phyloP scores from a whole-genome alignment of 495 filamentous ascomycete species.

The Cairneyella variabilis region DNA sequence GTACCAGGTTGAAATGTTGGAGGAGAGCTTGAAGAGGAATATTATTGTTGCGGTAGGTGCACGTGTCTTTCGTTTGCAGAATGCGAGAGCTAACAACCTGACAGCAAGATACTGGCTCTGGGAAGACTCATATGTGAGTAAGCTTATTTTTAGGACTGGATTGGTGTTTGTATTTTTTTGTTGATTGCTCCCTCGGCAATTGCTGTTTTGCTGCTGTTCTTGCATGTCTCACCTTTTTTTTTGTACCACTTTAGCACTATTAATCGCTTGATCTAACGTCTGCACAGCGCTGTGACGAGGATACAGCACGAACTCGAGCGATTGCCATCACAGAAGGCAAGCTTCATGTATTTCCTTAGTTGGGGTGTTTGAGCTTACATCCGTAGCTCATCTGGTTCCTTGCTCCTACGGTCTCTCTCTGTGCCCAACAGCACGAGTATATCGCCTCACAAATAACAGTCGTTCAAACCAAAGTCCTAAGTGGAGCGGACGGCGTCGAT shows the following conservation, averaged over 20 bases:
- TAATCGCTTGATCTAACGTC: too few species aligned
- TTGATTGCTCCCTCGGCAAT: conserved; percentile 2
- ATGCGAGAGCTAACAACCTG: not conserved
- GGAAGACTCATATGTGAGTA: conserved; percentile 85
- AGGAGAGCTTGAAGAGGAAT: conserved; percentile 72
- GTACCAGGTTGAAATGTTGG: conserved; percentile 91
- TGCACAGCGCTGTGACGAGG: conserved; percentile 72
- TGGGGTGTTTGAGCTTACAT: too few species aligned
- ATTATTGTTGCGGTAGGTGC: conserved; percentile 75
- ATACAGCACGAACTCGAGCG: conserved; percentile 73
- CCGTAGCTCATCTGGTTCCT: conserved; percentile 80
- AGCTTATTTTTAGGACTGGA: conserved; percentile 10
- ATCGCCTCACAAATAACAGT: conserved; percentile 59
- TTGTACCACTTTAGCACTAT: too few species aligned
- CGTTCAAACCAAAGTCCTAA: conserved; percentile 60
- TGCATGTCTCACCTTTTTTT: not conserved
- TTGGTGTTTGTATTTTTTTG: not conserved
- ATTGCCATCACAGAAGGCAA: conserved; percentile 56
- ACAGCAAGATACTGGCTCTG: conserved; percentile 91
- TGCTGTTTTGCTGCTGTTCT: not conserved
- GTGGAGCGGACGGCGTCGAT: conserved; percentile 64
- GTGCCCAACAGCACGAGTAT: conserved; percentile 66
- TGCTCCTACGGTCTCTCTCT: conserved; percentile 71
- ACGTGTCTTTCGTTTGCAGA: not conserved
- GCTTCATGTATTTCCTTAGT: too few species aligned